Evolutionary conservation across 2,329 filamentous ascomycete species (phyloP), one percentile per base, ranked within the genome.

Genomic region (Cercospora beticola): DNA sequence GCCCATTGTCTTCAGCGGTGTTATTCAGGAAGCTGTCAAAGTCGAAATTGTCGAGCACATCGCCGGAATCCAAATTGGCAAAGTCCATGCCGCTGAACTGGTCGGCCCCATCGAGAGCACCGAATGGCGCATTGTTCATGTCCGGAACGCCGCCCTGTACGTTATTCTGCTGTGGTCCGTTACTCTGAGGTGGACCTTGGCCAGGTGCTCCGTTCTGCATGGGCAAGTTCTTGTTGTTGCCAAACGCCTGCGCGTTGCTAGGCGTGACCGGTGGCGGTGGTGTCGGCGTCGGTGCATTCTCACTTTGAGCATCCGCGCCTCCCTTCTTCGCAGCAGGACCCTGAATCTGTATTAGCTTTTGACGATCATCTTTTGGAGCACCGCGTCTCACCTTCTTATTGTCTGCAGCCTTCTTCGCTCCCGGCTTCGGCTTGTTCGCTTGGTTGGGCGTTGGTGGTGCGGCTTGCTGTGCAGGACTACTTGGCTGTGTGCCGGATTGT

Each of bases 381-480:
- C 10, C 46, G 12, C 46, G 46, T n/a, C 46, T 52, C 54, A 73
- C 71, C 70, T 86, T 83, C 69, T 73, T 76, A 65, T 83, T 85
- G 80, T 90, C 90, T 5, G 81, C 69, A 12, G 67, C 69, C 83
- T 92, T 92, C 86, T 94, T 94, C 80, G 69, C 70, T 72, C 92
- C 93, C 0, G 91, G 90, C 36, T 87, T 89, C 4, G 90, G 81
- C 83, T 94, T 94, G 76, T 89, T 90, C 1, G 83, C 79, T 77
- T 92, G 90, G 62, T 88, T 89, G 1, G 92, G 92, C 4, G 92
- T 95, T 1, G 92, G 92, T 0, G 92, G 92, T 40, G 90, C 90
- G 57, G 81, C 77, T 28, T 79, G 79, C 70, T 82, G 81, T 40
- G 81, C 79, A 18, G 83, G 83, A 67, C 83, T 84, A 62, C 83